phyloP scores from a whole-genome alignment of 164 flowering plant species.

The Tetrastigma voinierianum region DNA sequence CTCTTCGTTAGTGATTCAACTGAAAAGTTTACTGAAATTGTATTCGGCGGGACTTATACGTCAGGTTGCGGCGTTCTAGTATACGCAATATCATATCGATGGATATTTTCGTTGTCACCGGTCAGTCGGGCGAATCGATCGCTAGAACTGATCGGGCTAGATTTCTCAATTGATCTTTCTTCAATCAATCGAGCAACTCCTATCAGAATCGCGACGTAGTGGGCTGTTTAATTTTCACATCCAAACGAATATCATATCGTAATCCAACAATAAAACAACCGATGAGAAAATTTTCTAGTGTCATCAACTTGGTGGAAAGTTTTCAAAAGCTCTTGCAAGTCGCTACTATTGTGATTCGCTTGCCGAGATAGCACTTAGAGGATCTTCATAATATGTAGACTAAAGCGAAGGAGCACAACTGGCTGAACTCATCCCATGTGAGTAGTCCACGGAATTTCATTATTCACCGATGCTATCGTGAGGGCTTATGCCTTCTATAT shows the following conservation, averaged over 20 bases:
- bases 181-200: not conserved
- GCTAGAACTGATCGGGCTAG: not conserved
- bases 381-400: not conserved
- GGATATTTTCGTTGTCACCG: not conserved
- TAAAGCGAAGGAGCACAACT: not conserved
- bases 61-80: not conserved
- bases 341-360: not conserved
- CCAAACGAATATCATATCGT: not conserved
- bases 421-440: slow-evolving; percentile 2
- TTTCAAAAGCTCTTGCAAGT: not conserved
- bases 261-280: slow-evolving; percentile 1
- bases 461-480: slow-evolving; percentile 6
- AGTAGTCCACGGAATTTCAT: not conserved
- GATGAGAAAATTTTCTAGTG: not conserved
- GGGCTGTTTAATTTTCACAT: not conserved
- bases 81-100: not conserved
- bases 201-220: not conserved
- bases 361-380: not conserved
- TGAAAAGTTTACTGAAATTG: not conserved
- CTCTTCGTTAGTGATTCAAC: not conserved
- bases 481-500: not conserved
- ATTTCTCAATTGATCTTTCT: not conserved
- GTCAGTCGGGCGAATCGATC: no score
- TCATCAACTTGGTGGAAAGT: not conserved
- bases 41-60: no score